Conservation (phyloP, 352 stramenopile genomes). For the Pythium monospermum region DNA sequence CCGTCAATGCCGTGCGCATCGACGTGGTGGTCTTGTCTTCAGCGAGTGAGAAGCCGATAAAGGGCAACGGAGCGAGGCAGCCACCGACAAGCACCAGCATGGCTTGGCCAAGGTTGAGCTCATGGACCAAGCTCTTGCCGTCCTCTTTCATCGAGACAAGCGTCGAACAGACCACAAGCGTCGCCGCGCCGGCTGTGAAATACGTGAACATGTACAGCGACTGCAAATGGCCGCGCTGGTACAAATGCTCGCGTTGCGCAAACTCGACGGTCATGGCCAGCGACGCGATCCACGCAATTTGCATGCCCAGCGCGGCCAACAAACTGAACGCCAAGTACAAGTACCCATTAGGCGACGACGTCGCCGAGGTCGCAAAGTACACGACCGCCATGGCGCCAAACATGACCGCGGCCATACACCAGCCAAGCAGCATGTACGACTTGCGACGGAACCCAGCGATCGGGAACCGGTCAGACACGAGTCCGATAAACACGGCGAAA, state of each 20-base stretch:
- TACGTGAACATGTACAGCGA: slow-evolving; percentile 10
- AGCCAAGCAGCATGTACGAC: slow-evolving; percentile 78
- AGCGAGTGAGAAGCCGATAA: slow-evolving; percentile 12
- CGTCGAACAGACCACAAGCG: neutral
- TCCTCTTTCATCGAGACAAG: slow-evolving; percentile 12
- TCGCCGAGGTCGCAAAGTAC: slow-evolving; percentile 8
- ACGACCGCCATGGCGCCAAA: slow-evolving; percentile 6
- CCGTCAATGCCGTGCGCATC: neutral
- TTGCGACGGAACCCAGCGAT: slow-evolving; percentile 64
- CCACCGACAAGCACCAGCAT: slow-evolving; percentile 8
- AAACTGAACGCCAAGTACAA: too few relatives aligned
- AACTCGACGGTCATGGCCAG: slow-evolving; percentile 19
- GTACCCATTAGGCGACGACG: slow-evolving; percentile 4
- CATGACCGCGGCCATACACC: slow-evolving; percentile 20
- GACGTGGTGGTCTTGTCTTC: slow-evolving; percentile 6
- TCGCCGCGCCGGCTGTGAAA: slow-evolving; percentile 3
- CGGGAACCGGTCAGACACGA: slow-evolving; percentile 54
- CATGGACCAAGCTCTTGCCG: slow-evolving; percentile 2
- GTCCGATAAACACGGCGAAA: slow-evolving; percentile 70
- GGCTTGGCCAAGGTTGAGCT: slow-evolving; percentile 1
- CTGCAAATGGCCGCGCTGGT: slow-evolving; percentile 22
- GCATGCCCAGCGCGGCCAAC: slow-evolving; percentile 5
- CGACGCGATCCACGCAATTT: slow-evolving; percentile 18
- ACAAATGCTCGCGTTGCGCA: slow-evolving; percentile 22
- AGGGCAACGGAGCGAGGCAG: slow-evolving; percentile 9